Percentiles rank a stretch among this genome's conserved stretches.
Evolutionary conservation across 2,329 filamentous ascomycete genomes (phyloP).

Genomic region (Ophiosphaerella herpotricha): DNA sequence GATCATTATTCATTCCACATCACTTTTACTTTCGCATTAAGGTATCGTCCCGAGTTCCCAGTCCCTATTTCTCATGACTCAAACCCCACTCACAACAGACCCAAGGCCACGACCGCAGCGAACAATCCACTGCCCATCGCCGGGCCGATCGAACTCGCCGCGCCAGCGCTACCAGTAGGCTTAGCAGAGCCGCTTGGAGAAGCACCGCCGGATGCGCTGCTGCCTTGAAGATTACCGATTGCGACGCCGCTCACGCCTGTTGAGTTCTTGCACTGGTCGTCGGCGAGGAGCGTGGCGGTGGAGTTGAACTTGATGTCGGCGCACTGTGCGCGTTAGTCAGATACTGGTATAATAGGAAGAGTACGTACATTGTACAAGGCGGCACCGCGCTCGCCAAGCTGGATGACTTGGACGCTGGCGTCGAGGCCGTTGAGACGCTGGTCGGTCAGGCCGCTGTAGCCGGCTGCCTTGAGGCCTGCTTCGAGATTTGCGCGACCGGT

Average conservation of each 20-base stretch:
- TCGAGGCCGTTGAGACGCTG: constrained; percentile 44
- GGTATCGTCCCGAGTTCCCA: background rate
- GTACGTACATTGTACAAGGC: constrained; percentile 50
- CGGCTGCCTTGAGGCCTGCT: constrained; percentile 27
- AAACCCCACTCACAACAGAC: constrained; percentile 8
- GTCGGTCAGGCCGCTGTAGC: constrained; percentile 24
- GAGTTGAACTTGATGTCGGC: constrained; percentile 51
- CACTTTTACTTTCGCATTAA: background rate
- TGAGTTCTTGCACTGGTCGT: constrained; percentile 46
- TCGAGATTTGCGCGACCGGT: constrained; percentile 33
- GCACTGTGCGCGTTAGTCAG: constrained; percentile 40
- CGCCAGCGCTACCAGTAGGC: constrained; percentile 13
- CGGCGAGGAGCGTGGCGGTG: constrained; percentile 42
- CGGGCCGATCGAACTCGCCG: constrained; percentile 20
- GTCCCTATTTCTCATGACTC: background rate
- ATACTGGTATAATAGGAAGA: background rate
- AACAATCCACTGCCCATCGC: constrained; percentile 21
- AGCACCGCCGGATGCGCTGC: background rate
- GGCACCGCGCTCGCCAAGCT: constrained; percentile 47
- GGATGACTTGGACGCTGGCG: constrained; percentile 53
- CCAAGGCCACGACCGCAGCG: constrained; percentile 26
- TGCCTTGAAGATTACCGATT: constrained; percentile 25
- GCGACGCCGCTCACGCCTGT: constrained; percentile 46
- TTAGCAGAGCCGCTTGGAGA: constrained; percentile 1
- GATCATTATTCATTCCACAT: too few relatives aligned